These are phyloP conservation scores for Galeopsis tetrahit DNA, from an alignment of 257 asterid genomes.

Conservation along the genomic window DNA sequence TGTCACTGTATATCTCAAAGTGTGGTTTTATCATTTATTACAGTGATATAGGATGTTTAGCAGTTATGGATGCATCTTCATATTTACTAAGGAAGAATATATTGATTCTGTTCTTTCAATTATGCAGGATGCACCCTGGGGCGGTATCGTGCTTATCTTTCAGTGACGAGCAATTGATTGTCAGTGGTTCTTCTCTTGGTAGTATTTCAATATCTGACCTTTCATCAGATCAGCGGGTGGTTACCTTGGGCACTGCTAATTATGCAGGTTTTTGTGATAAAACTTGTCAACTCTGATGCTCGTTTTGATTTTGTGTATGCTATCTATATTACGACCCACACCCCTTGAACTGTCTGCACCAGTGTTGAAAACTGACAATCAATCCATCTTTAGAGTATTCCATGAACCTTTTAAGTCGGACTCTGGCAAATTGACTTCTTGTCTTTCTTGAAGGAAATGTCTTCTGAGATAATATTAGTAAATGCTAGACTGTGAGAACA, in stretches of 20 bases:
- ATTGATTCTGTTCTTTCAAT: slow-evolving; percentile 25
- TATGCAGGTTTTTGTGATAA: slow-evolving; percentile 60
- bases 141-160: slow-evolving; percentile 75
- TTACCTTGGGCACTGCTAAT: slow-evolving; percentile 51
- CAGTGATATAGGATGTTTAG: neutral
- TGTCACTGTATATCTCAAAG: slow-evolving; percentile 14
- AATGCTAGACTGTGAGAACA: too few species aligned
- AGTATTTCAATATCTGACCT: slow-evolving; percentile 84
- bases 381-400: too few species aligned
- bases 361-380: too few species aligned
- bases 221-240: slow-evolving; percentile 84
- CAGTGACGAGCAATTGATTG: slow-evolving; percentile 79
- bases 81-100: slow-evolving; percentile 6
- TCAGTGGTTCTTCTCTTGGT: slow-evolving; percentile 89
- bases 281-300: slow-evolving; percentile 15
- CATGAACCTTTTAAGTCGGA: too few species aligned
- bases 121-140: slow-evolving; percentile 83
- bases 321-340: neutral
- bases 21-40: slow-evolving; percentile 19
- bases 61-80: slow-evolving; percentile 21
- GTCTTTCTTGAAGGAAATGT: too few species aligned
- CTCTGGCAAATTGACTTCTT: too few species aligned
- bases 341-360: too few species aligned
- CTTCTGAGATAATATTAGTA: too few species aligned
- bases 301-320: slow-evolving; percentile 15